Percentiles rank a stretch among this genome's conserved stretches.
Evolutionary conservation across 225 moss, liverwort and hornwort species (phyloP).

Genomic region (Bryum argenteum): DNA sequence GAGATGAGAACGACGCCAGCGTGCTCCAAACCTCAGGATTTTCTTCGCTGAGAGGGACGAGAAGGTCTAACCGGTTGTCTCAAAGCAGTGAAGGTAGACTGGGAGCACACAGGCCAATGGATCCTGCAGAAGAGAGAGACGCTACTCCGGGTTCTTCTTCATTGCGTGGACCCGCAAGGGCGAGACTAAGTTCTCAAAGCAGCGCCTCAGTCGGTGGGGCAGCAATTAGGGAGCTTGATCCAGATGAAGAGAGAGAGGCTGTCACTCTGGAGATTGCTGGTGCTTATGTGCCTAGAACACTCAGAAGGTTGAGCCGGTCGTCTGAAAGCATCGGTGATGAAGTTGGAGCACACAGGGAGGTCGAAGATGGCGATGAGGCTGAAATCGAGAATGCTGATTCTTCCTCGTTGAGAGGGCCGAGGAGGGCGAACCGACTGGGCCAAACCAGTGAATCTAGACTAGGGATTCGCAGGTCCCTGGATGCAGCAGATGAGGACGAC

Average conservation of each 20-base stretch:
- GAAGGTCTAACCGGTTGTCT: slow-evolving; percentile 32
- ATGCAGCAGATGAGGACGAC: slow-evolving; percentile 29
- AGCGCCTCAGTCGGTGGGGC: slow-evolving; percentile 23
- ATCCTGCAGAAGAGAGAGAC: slow-evolving; percentile 33
- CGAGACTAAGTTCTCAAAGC: slow-evolving; percentile 32
- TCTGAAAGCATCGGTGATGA: slow-evolving; percentile 26
- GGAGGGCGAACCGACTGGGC: slow-evolving; percentile 28
- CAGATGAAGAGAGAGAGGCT: slow-evolving; percentile 34
- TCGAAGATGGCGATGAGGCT: slow-evolving; percentile 26
- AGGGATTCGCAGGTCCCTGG: slow-evolving; percentile 15
- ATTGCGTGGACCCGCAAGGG: slow-evolving; percentile 29
- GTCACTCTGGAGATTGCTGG: slow-evolving; percentile 23
- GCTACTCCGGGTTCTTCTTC: slow-evolving; percentile 26
- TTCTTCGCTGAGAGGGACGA: slow-evolving; percentile 36
- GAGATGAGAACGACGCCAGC: slow-evolving; percentile 22
- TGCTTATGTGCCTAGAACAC: slow-evolving; percentile 27
- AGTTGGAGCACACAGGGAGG: slow-evolving; percentile 23
- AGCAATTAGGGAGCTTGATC: slow-evolving; percentile 25
- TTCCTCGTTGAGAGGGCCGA: slow-evolving; percentile 32
- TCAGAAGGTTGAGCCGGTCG: slow-evolving; percentile 21
- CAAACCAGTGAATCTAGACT: slow-evolving; percentile 21
- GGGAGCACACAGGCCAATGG: slow-evolving; percentile 28
- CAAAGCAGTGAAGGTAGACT: slow-evolving; percentile 46
- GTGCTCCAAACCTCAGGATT: slow-evolving; percentile 25
- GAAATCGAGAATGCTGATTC: slow-evolving; percentile 31